Conservation (phyloP, 495 filamentous ascomycete species). For the Daldinia childiae region DNA sequence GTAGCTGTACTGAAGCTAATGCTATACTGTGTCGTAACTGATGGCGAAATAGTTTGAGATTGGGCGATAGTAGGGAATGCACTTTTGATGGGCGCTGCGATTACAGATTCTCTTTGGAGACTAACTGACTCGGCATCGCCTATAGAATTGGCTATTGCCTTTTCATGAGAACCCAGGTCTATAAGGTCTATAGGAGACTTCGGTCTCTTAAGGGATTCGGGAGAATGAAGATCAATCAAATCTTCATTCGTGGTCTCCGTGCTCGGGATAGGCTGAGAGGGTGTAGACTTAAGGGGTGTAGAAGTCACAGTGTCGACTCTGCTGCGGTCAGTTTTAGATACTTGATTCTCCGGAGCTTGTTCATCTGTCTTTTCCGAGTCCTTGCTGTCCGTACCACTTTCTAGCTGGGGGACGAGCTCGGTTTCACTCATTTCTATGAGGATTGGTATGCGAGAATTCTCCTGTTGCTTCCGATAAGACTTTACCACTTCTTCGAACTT, state of each 20-base stretch:
- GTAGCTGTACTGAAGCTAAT: background rate
- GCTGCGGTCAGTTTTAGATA: background rate
- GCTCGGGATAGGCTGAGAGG: background rate
- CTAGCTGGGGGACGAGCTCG: background rate
- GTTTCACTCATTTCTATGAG: background rate
- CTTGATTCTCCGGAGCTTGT: background rate
- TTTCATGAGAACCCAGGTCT: background rate
- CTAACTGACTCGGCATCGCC: background rate
- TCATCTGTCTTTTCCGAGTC: background rate
- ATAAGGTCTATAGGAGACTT: background rate
- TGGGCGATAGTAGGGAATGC: background rate
- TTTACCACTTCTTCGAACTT: background rate
- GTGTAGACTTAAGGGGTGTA: background rate
- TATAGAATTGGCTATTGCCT: background rate
- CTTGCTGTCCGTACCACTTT: background rate
- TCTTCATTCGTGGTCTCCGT: background rate
- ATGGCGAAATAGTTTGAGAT: background rate
- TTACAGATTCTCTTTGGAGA: background rate
- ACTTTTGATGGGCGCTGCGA: background rate
- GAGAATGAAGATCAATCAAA: conserved; percentile 4
- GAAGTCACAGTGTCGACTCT: background rate
- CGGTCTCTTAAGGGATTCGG: background rate
- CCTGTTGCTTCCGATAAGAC: background rate
- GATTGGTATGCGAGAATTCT: background rate
- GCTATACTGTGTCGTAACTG: background rate